Percentiles rank a stretch among this genome's conserved stretches.
Evolutionary conservation across 495 filamentous ascomycete genomes (phyloP).

Genomic region (Neurospora cerealis): DNA sequence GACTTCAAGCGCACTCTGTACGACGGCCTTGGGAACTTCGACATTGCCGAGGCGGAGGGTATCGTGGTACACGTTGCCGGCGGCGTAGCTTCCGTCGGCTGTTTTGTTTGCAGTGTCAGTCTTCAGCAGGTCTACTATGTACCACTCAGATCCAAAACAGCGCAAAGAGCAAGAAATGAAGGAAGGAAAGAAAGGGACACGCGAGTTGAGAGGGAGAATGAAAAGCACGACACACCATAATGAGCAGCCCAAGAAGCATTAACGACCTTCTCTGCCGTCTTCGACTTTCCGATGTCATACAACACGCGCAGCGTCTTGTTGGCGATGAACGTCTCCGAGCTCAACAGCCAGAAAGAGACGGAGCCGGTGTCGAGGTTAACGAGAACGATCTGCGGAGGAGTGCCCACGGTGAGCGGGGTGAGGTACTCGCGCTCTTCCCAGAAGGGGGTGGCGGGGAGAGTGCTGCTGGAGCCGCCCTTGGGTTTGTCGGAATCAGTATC

Average conservation of each 20-base stretch:
- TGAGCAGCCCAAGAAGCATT: slow-evolving; percentile 55
- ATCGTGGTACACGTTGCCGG: slow-evolving; percentile 30
- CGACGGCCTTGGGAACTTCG: slow-evolving; percentile 50
- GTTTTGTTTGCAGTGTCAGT: neutral
- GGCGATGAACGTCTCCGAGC: slow-evolving; percentile 7
- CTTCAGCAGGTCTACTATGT: neutral
- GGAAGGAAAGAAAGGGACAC: neutral
- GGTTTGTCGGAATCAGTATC: too few species aligned
- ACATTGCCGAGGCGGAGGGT: slow-evolving; percentile 31
- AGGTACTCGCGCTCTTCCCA: slow-evolving; percentile 52
- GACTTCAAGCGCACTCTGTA: slow-evolving; percentile 26
- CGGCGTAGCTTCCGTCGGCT: slow-evolving; percentile 21
- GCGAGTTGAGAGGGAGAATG: neutral
- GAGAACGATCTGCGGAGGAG: slow-evolving; percentile 53
- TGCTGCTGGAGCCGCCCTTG: neutral
- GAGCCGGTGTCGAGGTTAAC: slow-evolving; percentile 71
- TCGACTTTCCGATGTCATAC: slow-evolving; percentile 44
- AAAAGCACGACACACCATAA: slow-evolving; percentile 47
- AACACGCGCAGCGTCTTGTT: slow-evolving; percentile 3
- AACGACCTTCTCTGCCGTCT: slow-evolving; percentile 42
- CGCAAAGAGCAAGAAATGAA: neutral
- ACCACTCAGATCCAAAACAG: neutral
- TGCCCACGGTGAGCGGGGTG: slow-evolving; percentile 54
- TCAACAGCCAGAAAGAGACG: slow-evolving; percentile 45
- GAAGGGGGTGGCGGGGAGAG: slow-evolving; percentile 4